Evolutionary conservation across 768 basidiomycete species (phyloP).

Genomic region (Gloeophyllum trabeum): DNA sequence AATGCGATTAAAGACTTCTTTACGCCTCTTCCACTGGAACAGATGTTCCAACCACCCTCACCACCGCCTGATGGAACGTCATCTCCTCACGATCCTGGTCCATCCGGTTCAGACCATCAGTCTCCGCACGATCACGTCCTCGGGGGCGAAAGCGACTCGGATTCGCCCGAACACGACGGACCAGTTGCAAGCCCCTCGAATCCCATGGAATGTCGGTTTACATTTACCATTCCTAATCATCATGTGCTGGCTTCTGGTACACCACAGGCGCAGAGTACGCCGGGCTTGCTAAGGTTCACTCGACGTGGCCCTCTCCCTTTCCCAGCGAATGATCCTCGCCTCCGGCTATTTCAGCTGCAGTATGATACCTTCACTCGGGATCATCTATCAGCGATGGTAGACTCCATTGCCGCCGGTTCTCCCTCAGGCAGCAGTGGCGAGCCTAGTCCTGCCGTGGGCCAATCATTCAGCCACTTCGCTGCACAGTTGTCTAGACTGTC

Average conservation of each 20-base stretch:
- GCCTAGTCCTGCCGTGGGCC: slow-evolving; percentile 28
- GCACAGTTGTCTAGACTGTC: slow-evolving; percentile 38
- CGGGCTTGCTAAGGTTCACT: slow-evolving; percentile 1
- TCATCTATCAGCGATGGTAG: slow-evolving; percentile 88
- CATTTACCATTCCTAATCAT: neutral
- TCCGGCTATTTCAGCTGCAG: slow-evolving; percentile 84
- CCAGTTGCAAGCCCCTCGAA: neutral
- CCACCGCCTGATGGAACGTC: slow-evolving; percentile 36
- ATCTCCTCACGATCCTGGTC: slow-evolving; percentile 19
- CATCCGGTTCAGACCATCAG: neutral
- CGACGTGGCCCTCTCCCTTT: neutral
- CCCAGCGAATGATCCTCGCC: slow-evolving; percentile 53
- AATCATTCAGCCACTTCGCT: slow-evolving; percentile 25
- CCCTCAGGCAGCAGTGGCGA: slow-evolving; percentile 41
- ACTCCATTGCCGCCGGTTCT: slow-evolving; percentile 81
- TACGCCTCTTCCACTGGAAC: slow-evolving; percentile 76
- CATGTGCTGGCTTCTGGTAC: neutral
- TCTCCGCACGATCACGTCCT: too few species aligned
- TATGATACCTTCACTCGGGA: slow-evolving; percentile 96
- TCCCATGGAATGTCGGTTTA: neutral
- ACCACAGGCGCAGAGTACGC: neutral
- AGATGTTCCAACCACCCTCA: slow-evolving; percentile 91
- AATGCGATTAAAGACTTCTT: slow-evolving; percentile 73
- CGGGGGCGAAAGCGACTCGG: neutral
- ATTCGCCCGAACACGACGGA: neutral